A percentile compares a stretch with the other conserved stretches of the same genome.
Conservation (phyloP, 306 rosid species). For the Vigna hirtella region DNA sequence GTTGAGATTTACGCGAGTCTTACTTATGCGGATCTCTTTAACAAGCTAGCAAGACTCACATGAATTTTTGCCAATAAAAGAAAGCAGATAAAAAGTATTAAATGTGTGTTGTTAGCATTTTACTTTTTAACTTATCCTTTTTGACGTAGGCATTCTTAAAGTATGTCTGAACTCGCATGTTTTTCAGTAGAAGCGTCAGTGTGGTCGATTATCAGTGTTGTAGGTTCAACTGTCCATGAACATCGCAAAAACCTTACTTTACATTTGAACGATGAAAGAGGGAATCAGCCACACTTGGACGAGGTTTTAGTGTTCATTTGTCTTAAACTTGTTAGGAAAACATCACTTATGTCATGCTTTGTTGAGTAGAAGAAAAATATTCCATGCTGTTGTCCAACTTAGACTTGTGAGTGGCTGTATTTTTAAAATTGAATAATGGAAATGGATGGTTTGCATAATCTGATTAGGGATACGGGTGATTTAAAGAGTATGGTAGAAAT, state of each 20-base stretch:
- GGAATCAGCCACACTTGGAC: not conserved
- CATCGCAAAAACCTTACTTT: conserved; percentile 14
- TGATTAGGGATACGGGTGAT: too few species aligned
- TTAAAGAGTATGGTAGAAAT: too few species aligned
- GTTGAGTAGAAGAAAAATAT: conserved; percentile 14
- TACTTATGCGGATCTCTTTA: not conserved
- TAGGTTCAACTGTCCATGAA: conserved; percentile 32
- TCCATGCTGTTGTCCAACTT: not conserved
- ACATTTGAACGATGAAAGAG: conserved; percentile 25
- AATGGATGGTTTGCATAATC: too few species aligned
- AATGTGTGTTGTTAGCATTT: not conserved
- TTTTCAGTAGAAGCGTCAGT: conserved; percentile 38
- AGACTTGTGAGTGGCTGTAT: not conserved
- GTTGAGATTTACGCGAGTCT: not conserved
- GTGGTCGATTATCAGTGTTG: conserved; percentile 24
- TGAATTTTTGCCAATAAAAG: not conserved
- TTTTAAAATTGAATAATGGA: not conserved
- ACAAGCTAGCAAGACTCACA: not conserved
- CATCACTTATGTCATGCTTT: not conserved
- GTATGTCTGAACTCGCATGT: conserved; percentile 36
- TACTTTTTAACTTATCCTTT: not conserved
- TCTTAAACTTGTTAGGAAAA: not conserved
- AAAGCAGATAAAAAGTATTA: not conserved
- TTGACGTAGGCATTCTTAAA: conserved; percentile 41
- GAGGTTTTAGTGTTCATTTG: conserved; percentile 8